These are phyloP conservation scores for Eleusine coracana DNA, from an alignment of 176 grass and related monocot species.

Conservation along the genomic window DNA sequence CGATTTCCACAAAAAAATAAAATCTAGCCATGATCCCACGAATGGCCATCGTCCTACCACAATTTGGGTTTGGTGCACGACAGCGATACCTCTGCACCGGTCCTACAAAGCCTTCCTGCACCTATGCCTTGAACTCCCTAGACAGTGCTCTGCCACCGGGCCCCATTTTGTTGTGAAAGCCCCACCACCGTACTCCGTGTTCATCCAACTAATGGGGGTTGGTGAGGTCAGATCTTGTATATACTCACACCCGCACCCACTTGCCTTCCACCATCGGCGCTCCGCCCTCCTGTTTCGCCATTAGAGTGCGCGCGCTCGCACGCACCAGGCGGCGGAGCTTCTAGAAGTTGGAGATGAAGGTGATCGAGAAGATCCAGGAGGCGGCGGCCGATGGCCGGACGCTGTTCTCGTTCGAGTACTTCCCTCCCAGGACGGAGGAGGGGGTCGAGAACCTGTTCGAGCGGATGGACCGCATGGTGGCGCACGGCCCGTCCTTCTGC, in stretches of 20 bases:
- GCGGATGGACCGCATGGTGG: slow-evolving; percentile 90
- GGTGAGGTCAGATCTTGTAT: slow-evolving; percentile 48
- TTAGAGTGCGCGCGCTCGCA: slow-evolving; percentile 26
- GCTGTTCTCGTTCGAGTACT: slow-evolving; percentile 91
- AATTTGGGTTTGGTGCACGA: slow-evolving; percentile 50
- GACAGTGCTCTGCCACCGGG: rapidly evolving
- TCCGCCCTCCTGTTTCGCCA: slow-evolving; percentile 16
- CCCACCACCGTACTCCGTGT: neutral
- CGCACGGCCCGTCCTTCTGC: slow-evolving; percentile 79
- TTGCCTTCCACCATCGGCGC: slow-evolving; percentile 1
- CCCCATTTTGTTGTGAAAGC: neutral
- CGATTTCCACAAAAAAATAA: neutral
- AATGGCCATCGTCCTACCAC: slow-evolving; percentile 31
- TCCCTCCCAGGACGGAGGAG: slow-evolving; percentile 88
- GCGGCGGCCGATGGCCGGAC: slow-evolving; percentile 61
- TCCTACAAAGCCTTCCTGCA: neutral
- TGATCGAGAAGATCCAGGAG: slow-evolving; percentile 74
- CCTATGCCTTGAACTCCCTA: neutral
- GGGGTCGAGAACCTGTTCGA: slow-evolving; percentile 92
- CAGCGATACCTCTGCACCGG: slow-evolving; percentile 29
- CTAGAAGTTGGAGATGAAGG: slow-evolving; percentile 67
- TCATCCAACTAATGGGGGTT: neutral
- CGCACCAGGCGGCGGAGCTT: neutral
- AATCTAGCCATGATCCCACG: neutral
- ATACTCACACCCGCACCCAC: slow-evolving; percentile 44